These are phyloP conservation scores for Coemansia sp. DNA, from an alignment of 192 early-diverging fungal genomes.

Conservation along the genomic window DNA sequence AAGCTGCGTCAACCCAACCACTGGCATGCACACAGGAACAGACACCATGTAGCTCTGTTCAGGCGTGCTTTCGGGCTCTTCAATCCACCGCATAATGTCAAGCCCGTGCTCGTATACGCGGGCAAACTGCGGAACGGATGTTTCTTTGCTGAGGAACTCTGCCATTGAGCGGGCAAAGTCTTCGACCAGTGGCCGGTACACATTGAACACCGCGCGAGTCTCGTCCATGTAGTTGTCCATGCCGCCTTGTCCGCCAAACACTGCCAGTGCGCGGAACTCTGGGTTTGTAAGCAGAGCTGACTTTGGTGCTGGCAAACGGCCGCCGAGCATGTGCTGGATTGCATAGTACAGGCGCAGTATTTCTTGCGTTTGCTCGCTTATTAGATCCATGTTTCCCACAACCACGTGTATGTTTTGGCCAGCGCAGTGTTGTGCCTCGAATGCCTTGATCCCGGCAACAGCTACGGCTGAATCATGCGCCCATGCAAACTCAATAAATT, in stretches of 20 bases:
- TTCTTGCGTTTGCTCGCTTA: not conserved
- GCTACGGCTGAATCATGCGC: not conserved
- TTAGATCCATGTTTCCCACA: not conserved
- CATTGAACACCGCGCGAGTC: constrained; percentile 69
- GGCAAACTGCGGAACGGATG: constrained; percentile 57
- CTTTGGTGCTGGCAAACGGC: not conserved
- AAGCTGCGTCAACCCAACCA: constrained; percentile 90
- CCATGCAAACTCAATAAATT: constrained; percentile 10
- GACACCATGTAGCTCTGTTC: constrained; percentile 72
- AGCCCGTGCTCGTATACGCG: constrained; percentile 67
- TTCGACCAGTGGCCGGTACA: constrained; percentile 72
- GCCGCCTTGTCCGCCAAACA: constrained; percentile 95
- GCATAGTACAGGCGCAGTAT: constrained; percentile 1
- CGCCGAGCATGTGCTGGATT: constrained; percentile 5
- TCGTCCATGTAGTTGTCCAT: constrained; percentile 94
- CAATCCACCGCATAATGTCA: constrained; percentile 80
- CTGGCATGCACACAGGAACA: constrained; percentile 78
- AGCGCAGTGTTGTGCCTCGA: not conserved
- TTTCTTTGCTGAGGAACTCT: constrained; percentile 60
- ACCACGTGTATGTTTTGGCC: not conserved
- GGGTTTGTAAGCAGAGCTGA: constrained; percentile 24
- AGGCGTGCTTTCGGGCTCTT: constrained; percentile 66
- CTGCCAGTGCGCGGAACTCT: constrained; percentile 57
- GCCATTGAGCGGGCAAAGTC: constrained; percentile 74
- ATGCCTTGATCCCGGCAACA: constrained; percentile 8